Evolutionary conservation across 768 basidiomycete species (phyloP).

Genomic region (Leccinum longicurvipes): DNA sequence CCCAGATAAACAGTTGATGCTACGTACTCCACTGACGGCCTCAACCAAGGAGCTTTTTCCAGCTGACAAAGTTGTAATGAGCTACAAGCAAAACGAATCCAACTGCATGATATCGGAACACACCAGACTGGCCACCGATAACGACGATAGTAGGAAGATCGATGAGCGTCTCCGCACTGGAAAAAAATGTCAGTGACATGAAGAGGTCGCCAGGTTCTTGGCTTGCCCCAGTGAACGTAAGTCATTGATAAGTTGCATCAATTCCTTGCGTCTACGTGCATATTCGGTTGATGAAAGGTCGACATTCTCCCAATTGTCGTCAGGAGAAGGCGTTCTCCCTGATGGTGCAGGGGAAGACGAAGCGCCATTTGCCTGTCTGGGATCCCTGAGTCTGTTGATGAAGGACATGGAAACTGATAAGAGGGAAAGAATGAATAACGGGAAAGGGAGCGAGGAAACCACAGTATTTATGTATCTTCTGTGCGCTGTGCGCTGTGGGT

Average conservation of each 20-base stretch:
- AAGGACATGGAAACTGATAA: slow-evolving; percentile 3
- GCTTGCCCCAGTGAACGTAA: slow-evolving; percentile 41
- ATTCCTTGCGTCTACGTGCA: slow-evolving; percentile 36
- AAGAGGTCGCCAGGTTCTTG: neutral
- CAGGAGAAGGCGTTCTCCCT: slow-evolving; percentile 7
- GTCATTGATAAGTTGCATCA: slow-evolving; percentile 38
- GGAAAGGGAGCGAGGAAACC: neutral
- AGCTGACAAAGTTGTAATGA: slow-evolving; percentile 31
- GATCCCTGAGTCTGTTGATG: neutral
- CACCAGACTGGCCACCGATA: slow-evolving; percentile 56
- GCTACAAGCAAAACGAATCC: neutral
- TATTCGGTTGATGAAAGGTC: slow-evolving; percentile 36
- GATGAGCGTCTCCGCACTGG: slow-evolving; percentile 37
- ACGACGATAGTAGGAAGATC: slow-evolving; percentile 53
- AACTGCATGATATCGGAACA: slow-evolving; percentile 2
- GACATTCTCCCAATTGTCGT: slow-evolving; percentile 9
- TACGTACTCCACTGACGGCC: slow-evolving; percentile 50
- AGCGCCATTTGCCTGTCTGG: neutral
- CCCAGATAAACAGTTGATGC: neutral
- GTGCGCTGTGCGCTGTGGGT: neutral
- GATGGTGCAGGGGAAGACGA: slow-evolving; percentile 1
- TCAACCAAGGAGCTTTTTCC: slow-evolving; percentile 62
- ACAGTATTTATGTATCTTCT: slow-evolving; percentile 9
- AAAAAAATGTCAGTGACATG: neutral
- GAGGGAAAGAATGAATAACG: neutral